Percentiles rank a stretch among this genome's conserved stretches.
Evolutionary conservation across 108 stramenopile species (phyloP).

Genomic region (Cyclotella cryptica): DNA sequence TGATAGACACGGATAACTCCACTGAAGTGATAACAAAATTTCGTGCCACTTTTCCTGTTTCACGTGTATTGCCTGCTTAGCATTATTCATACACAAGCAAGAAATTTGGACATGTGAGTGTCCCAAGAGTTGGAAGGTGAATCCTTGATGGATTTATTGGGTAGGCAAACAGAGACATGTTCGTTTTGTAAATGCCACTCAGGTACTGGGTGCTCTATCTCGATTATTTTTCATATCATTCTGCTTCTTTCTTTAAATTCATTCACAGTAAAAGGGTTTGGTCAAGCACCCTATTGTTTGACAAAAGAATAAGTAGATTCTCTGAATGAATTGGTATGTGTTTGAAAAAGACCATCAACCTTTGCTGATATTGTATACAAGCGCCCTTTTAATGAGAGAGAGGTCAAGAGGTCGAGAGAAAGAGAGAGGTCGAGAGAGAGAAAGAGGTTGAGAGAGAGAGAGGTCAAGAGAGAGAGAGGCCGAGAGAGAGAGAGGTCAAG

Average conservation of each 20-base stretch:
- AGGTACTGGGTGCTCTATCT: neutral
- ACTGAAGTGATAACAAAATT: too few species aligned
- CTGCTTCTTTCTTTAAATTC: neutral
- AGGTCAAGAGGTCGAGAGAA: too few species aligned
- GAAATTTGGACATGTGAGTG: conserved; percentile 18
- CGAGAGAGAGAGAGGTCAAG: too few species aligned
- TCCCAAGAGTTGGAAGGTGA: conserved; percentile 30
- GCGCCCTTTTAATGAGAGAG: neutral
- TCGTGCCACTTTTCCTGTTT: too few species aligned
- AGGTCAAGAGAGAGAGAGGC: too few species aligned
- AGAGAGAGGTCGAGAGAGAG: too few species aligned
- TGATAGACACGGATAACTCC: too few species aligned
- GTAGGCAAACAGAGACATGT: conserved; percentile 26
- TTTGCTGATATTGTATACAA: neutral
- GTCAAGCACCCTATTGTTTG: conserved; percentile 13
- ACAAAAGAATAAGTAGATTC: conserved; percentile 17
- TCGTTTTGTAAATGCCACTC: neutral
- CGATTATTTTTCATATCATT: neutral
- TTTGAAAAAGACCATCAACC: conserved; percentile 5
- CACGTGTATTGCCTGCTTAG: too few species aligned
- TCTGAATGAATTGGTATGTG: conserved; percentile 18
- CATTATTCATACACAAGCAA: too few species aligned
- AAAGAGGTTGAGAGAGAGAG: too few species aligned
- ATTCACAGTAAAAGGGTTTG: conserved; percentile 24
- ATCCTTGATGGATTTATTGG: conserved; percentile 25